phyloP scores from a whole-genome alignment of 345 rosid genomes.

The Gossypium australe region DNA sequence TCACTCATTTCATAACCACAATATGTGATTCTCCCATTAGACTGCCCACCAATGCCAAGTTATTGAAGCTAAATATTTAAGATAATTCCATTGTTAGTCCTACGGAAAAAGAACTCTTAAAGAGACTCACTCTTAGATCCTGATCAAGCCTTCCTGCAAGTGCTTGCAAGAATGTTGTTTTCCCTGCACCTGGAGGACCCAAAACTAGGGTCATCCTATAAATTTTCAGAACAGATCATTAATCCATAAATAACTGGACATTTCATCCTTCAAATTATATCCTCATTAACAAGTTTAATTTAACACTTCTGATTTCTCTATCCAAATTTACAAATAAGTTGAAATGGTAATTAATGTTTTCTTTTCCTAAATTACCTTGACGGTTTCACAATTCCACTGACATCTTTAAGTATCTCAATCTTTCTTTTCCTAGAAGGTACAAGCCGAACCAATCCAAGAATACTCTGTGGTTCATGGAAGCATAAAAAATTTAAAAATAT shows the following conservation, averaged over 20 bases:
- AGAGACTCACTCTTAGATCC: constrained; percentile 45
- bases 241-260: not conserved
- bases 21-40: constrained; percentile 54
- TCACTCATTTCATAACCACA: constrained; percentile 63
- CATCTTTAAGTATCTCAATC: constrained; percentile 61
- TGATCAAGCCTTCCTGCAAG: constrained; percentile 69
- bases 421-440: constrained; percentile 61
- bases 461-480: constrained; percentile 26
- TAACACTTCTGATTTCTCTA: no score
- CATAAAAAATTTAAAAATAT: not conserved
- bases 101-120: not conserved
- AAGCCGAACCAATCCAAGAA: constrained; percentile 48
- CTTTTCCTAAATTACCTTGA: constrained; percentile 47
- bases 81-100: not conserved
- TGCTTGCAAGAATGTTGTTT: constrained; percentile 70
- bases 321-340: no score
- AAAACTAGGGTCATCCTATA: constrained; percentile 79
- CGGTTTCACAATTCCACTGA: constrained; percentile 71
- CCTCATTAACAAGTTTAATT: no score
- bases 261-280: not conserved
- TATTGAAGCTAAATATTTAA: not conserved
- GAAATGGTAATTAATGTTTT: no score
- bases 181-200: constrained; percentile 89
- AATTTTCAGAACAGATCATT: not conserved
- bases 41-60: constrained; percentile 29